Percentiles rank a stretch among this genome's conserved stretches.
These are phyloP conservation scores for Aspergillus kassunensis DNA, from an alignment of 495 filamentous ascomycete species.

Conservation along the genomic window DNA sequence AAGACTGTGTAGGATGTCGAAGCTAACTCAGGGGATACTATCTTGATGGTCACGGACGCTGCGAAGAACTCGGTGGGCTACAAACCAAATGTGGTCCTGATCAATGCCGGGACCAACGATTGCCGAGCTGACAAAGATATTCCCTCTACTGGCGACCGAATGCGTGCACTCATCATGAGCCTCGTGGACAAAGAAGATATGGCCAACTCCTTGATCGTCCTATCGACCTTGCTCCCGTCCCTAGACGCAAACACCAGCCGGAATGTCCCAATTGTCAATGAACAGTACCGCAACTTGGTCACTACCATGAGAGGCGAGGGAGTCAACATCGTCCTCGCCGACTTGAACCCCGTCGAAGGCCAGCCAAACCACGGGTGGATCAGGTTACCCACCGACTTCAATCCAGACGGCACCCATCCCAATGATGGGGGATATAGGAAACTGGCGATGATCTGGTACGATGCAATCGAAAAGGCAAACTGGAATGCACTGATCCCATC, in stretches of 20 bases:
- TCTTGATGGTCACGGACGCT: slow-evolving; percentile 38
- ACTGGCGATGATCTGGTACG: slow-evolving; percentile 1
- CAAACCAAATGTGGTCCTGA: slow-evolving; percentile 46
- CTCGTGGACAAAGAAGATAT: slow-evolving; percentile 25
- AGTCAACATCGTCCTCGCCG: slow-evolving; percentile 39
- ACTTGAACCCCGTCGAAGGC: slow-evolving; percentile 34
- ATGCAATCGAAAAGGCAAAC: neutral
- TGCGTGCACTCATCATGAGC: slow-evolving; percentile 30
- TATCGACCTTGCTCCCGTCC: slow-evolving; percentile 46
- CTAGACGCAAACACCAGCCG: neutral
- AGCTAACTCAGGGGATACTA: slow-evolving; percentile 43
- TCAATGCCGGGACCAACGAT: slow-evolving; percentile 50
- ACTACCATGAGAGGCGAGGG: slow-evolving; percentile 21
- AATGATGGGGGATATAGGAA: slow-evolving; percentile 1
- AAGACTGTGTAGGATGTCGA: slow-evolving; percentile 34
- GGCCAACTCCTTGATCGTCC: slow-evolving; percentile 39
- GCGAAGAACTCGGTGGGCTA: slow-evolving; percentile 25
- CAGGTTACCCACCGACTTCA: neutral
- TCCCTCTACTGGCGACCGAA: slow-evolving; percentile 20
- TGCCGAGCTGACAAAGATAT: slow-evolving; percentile 31
- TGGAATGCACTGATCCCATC: neutral
- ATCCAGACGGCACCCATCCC: neutral
- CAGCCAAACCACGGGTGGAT: neutral
- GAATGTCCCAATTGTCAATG: slow-evolving; percentile 30
- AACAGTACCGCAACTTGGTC: slow-evolving; percentile 31